A percentile compares a stretch with the other conserved stretches of the same genome.
Conservation (phyloP, 2,329 filamentous ascomycete species). For the Colletotrichum somersetense region DNA sequence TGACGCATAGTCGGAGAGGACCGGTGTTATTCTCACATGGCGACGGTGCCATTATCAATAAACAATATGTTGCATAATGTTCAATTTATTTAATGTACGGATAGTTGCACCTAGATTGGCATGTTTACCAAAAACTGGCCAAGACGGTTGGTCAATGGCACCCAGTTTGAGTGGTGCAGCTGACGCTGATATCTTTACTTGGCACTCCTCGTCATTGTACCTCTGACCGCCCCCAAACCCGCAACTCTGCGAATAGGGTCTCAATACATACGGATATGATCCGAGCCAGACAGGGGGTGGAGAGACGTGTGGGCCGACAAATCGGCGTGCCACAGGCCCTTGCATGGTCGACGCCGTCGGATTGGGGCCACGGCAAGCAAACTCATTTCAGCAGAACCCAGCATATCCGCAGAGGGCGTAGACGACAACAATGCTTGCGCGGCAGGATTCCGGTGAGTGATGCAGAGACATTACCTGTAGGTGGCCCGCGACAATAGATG, state of each 20-base stretch:
- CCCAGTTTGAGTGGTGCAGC: not conserved
- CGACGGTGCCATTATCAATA: slow-evolving; percentile 2
- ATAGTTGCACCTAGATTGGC: slow-evolving; percentile 18
- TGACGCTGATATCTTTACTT: not conserved
- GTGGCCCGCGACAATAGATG: not conserved
- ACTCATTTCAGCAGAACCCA: slow-evolving; percentile 12
- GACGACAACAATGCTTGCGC: not conserved
- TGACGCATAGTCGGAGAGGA: too few relatives aligned
- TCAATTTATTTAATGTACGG: slow-evolving; percentile 7
- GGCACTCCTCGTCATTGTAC: not conserved
- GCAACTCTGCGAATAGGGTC: not conserved
- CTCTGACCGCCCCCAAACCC: slow-evolving; percentile 1
- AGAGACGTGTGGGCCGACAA: not conserved
- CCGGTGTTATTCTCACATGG: not conserved
- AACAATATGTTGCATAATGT: slow-evolving; percentile 36
- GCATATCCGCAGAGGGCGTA: not conserved
- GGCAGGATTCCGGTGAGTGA: slow-evolving; percentile 2
- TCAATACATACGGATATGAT: too few relatives aligned
- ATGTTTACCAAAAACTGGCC: not conserved
- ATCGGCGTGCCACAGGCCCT: not conserved
- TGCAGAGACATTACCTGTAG: not conserved
- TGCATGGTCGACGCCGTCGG: not conserved
- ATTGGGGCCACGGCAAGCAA: slow-evolving; percentile 7
- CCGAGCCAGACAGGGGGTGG: too few relatives aligned
- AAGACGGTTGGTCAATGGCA: not conserved